Evolutionary conservation across 2,329 filamentous ascomycete genomes (phyloP).

Genomic region (Aspergillus texensis): DNA sequence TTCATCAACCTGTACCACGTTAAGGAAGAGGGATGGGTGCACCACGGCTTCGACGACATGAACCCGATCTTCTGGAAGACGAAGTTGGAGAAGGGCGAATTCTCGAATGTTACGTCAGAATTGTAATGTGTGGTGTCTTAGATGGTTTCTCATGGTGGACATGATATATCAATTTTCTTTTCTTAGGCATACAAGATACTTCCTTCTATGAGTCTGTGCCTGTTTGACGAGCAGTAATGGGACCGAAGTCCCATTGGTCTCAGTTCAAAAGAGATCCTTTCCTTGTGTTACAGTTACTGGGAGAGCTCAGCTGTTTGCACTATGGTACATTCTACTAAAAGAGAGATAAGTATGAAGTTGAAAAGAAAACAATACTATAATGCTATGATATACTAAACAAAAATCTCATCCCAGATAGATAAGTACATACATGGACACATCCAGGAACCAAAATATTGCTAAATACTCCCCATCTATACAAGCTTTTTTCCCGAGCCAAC

Average conservation of each 20-base stretch:
- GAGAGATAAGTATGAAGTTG: background rate
- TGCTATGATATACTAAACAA: constrained; percentile 10
- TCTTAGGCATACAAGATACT: constrained; percentile 18
- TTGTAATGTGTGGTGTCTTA: constrained; percentile 43
- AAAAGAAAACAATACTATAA: constrained; percentile 4
- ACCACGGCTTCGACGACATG: constrained; percentile 96
- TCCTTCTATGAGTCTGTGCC: constrained; percentile 2
- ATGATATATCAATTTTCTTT: constrained; percentile 16
- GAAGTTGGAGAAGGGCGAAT: constrained; percentile 97
- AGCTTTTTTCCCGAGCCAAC: constrained; percentile 14
- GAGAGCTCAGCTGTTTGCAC: background rate
- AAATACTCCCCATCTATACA: constrained; percentile 22
- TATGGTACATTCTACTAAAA: background rate
- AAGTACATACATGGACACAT: constrained; percentile 17
- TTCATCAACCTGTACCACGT: constrained; percentile 99
- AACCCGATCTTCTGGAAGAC: constrained; percentile 99
- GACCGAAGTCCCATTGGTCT: background rate
- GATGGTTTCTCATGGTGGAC: constrained; percentile 19
- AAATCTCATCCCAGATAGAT: constrained; percentile 11
- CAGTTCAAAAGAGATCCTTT: background rate
- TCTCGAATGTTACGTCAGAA: constrained; percentile 87
- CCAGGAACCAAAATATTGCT: constrained; percentile 13
- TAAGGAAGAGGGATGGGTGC: constrained; percentile 98
- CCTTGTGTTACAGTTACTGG: background rate
- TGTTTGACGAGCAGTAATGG: background rate